Percentiles rank a stretch among this genome's conserved stretches.
Evolutionary conservation across 768 basidiomycete species (phyloP).

Genomic region (Amanita pallidorosea): DNA sequence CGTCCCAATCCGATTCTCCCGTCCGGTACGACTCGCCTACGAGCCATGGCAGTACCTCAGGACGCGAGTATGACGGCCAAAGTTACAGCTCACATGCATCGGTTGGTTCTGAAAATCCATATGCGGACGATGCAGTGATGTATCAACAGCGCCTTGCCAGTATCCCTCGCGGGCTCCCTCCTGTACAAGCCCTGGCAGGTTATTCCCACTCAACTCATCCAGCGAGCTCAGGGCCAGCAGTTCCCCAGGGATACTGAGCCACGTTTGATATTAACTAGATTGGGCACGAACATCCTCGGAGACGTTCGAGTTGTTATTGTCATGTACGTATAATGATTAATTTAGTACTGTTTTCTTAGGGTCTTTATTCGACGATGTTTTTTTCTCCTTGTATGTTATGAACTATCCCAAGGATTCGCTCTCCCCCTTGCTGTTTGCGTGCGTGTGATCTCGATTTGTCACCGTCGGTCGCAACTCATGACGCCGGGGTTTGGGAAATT

Average conservation of each 20-base stretch:
- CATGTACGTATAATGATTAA: conserved; percentile 6
- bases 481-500: not conserved
- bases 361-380: not conserved
- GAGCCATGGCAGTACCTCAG: conserved; percentile 1
- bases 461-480: not conserved
- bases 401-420: not conserved
- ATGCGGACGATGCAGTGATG: conserved; percentile 11
- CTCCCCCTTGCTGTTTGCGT: not conserved
- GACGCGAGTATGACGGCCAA: conserved; percentile 2
- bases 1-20: conserved; percentile 16
- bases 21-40: conserved; percentile 17
- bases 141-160: conserved; percentile 15
- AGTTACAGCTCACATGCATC: not conserved
- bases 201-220: conserved; percentile 16
- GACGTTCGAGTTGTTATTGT: not conserved
- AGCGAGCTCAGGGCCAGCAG: conserved; percentile 10
- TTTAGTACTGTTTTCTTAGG: not conserved
- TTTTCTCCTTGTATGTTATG: not conserved
- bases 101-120: conserved; percentile 3
- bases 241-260: conserved; percentile 2
- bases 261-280: conserved; percentile 2
- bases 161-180: conserved; percentile 13
- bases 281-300: not conserved
- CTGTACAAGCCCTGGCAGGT: conserved; percentile 15
- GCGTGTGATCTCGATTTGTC: too few relatives aligned